Evolutionary conservation across 2,329 filamentous ascomycete genomes (phyloP).

Genomic region (Zarea fungicola): DNA sequence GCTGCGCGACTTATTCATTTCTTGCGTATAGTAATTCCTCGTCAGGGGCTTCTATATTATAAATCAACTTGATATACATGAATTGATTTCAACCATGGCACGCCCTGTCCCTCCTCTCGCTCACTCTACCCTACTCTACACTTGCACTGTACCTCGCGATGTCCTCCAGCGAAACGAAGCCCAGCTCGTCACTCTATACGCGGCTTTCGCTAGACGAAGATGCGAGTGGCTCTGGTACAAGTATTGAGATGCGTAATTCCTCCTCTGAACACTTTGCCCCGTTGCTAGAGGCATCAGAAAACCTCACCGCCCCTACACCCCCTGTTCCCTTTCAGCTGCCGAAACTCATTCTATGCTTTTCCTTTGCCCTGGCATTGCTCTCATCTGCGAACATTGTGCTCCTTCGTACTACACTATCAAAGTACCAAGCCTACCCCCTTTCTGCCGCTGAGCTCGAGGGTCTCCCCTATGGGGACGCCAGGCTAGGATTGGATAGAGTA

Average conservation of each 20-base stretch:
- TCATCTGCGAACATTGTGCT: neutral
- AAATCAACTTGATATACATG: no score
- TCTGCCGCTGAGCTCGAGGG: neutral
- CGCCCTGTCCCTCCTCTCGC: neutral
- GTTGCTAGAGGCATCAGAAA: neutral
- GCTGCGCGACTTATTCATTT: no score
- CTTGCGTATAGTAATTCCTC: no score
- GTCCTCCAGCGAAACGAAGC: neutral
- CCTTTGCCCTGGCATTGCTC: constrained; percentile 1
- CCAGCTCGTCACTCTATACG: neutral
- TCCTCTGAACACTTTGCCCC: neutral
- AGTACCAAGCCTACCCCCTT: neutral
- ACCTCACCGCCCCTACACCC: neutral
- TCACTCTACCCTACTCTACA: no score
- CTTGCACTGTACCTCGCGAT: no score
- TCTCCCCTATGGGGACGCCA: neutral
- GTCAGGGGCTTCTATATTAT: no score
- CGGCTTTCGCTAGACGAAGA: neutral
- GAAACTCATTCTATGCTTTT: neutral
- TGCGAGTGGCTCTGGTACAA: neutral
- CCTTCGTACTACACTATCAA: neutral
- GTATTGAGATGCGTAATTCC: neutral
- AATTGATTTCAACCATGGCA: neutral
- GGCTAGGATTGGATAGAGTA: neutral
- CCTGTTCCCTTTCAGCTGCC: neutral